Base-by-base conservation (phyloP, 345 rosid genomes). In the Anacardium occidentale region DNA sequence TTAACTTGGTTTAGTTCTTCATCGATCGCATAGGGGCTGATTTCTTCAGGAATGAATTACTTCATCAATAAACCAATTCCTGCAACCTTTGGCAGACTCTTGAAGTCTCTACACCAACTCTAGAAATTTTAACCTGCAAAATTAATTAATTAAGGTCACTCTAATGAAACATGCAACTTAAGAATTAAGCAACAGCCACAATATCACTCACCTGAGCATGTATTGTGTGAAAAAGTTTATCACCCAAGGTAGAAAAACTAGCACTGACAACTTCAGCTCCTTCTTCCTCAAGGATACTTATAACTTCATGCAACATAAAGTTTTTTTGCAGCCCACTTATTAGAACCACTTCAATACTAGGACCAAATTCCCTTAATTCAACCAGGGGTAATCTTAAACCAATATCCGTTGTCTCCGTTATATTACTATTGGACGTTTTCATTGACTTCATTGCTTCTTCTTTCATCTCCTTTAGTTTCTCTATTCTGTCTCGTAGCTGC, bases 191-290 rank as follows among this genome's bases (percentile, higher is more conserved):
- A 37, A 37, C 42, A 37, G 5, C 7, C 42, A 37, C 8, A 37
- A 10, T 47, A 47, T 20, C n/a, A 21, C 17, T 48, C 71, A 84
- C 90, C 88, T 82, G 82, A 52, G 93, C 90, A 70, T 88, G 90
- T 62, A 88, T 45, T 9, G 83, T 29, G 80, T 86, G 82, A 72
- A 84, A 84, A 67, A 86, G 62, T 79, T 77, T 88, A 69, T 76
- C 84, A 18, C 83, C 88, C 0, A 77, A 65, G 5, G 77, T 77
- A 18, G 81, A 75, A 70, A 75, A 83, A 76, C 75, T 84, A 1
- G 88, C 85, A 29, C 79, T 77, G 12, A 84, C 80, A 48, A 88
- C 90, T 64, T 80, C 81, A 53, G 86, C 88, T 47, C 92, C 92
- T 86, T 86, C 92, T 69, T 84, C 80, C 17, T 84, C 74, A 10